Base-by-base conservation (phyloP, 2,329 filamentous ascomycete genomes). In the Penicillium concentricum region DNA sequence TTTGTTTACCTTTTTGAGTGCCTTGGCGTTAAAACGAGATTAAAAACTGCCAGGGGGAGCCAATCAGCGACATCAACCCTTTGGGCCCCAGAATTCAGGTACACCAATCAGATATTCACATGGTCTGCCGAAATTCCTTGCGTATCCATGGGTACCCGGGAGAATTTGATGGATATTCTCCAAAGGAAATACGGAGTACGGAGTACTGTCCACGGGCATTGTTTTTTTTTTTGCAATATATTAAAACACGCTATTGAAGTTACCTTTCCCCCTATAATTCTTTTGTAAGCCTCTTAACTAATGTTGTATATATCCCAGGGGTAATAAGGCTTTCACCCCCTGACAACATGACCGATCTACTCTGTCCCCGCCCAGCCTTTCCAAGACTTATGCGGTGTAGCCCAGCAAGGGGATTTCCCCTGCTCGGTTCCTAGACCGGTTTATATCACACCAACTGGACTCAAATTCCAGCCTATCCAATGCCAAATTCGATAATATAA, bases 51-150 rank as follows among this genome's bases (percentile, higher is more conserved):
- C 57, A 51, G 60, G 62, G 57, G 62, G 44, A 38, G 26, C 68
- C 68, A 70, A 68, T 69, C 58, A 69, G 22, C 22, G 9, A 15
- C 3, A 15, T 8, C 26, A 5, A 45, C 13, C 13, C 20, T 28
- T 28, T 37, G 47, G 26, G 50, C 43, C 44, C 54, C 57, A n/a
- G 24, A 51, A 61, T 58, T 57, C 69, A 71, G 69, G 69, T 41
- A 72, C 70, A 66, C 69, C 69, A 72, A 71, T 71, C 66, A 72
- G 2, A 32, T 7, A 22, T 20, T 7, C 6, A 20, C 42, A 4
- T 34, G n/a, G 20, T 12, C 47, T 60, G 50, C 59, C 62, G 41
- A 64, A 56, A 63, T 62, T 50, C 59, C 54, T 57, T 28, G 42
- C 53, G 58, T 63, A 61, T 64, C 59, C 63, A 64, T 61, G 59